A percentile compares a stretch with the other conserved stretches of the same genome.
Conservation (phyloP, 495 filamentous ascomycete genomes). For the Aspergillus saccharolyticus region DNA sequence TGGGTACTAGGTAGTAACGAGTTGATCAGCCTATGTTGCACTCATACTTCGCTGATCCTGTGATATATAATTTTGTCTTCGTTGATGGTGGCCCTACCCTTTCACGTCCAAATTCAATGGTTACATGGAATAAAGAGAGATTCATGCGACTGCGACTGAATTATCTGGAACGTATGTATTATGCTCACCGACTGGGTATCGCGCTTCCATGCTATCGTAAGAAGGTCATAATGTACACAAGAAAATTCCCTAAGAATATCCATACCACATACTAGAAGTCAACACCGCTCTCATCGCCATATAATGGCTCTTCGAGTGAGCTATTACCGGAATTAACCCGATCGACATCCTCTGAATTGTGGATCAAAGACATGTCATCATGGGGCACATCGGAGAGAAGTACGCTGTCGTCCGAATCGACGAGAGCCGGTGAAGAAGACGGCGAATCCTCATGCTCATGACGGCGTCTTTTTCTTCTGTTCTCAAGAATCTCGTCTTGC, state of each 20-base stretch:
- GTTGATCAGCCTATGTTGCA: too few species aligned
- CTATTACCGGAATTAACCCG: too few species aligned
- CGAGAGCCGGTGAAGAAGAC: background rate
- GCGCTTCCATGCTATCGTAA: background rate
- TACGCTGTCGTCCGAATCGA: too few species aligned
- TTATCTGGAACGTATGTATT: background rate
- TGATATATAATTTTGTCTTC: too few species aligned
- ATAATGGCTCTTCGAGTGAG: background rate
- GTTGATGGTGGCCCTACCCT: too few species aligned
- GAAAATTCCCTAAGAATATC: background rate
- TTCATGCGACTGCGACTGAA: too few species aligned
- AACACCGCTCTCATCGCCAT: background rate
- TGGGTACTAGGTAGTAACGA: too few species aligned
- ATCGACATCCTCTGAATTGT: background rate
- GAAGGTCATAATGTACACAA: background rate
- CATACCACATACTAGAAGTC: background rate
- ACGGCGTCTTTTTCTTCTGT: conserved; percentile 31
- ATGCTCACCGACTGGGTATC: background rate
- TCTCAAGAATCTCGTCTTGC: conserved; percentile 29
- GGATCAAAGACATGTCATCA: background rate
- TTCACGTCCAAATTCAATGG: too few species aligned
- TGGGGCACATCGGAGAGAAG: too few species aligned
- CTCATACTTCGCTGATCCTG: too few species aligned
- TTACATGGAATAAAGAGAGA: too few species aligned
- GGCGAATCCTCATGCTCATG: background rate